A percentile compares a stretch with the other conserved stretches of the same genome.
phyloP scores from a whole-genome alignment of 208 protist genomes.

The Leishmania lainsoni region DNA sequence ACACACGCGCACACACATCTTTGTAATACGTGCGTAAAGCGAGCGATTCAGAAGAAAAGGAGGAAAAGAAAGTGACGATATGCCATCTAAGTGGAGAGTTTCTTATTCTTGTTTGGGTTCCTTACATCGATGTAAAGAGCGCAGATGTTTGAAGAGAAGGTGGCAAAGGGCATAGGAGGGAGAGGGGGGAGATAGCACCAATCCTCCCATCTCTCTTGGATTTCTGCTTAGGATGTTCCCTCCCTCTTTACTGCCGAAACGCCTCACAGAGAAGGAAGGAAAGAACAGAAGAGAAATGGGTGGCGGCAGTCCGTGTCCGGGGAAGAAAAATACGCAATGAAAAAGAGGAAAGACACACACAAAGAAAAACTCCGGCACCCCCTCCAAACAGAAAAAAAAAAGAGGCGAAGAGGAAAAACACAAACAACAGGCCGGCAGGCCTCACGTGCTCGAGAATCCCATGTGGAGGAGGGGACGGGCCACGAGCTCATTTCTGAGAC shows the following conservation, averaged over 20 bases:
- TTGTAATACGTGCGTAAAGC: not conserved
- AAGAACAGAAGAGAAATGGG: not conserved
- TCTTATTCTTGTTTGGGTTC: no score
- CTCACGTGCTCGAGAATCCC: not conserved
- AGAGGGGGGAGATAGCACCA: not conserved
- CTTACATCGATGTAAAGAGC: no score
- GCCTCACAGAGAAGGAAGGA: not conserved
- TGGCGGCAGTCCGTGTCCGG: not conserved
- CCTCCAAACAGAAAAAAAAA: not conserved
- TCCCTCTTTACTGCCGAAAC: not conserved
- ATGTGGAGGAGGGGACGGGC: not conserved
- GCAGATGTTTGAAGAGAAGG: no score
- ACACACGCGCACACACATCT: not conserved
- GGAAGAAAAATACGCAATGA: no score
- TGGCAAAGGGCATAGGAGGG: not conserved
- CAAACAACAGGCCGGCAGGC: not conserved
- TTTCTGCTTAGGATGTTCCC: not conserved
- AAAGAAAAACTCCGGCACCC: no score
- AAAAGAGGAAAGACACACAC: no score
- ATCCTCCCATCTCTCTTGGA: not conserved
- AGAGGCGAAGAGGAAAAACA: not conserved
- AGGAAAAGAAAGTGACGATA: no score
- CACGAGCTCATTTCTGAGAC: not conserved
- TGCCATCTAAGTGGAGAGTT: no score
- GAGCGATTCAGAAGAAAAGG: not conserved